Base-by-base conservation (phyloP, 805 yeast genomes). In the Spathaspora passalidarum region DNA sequence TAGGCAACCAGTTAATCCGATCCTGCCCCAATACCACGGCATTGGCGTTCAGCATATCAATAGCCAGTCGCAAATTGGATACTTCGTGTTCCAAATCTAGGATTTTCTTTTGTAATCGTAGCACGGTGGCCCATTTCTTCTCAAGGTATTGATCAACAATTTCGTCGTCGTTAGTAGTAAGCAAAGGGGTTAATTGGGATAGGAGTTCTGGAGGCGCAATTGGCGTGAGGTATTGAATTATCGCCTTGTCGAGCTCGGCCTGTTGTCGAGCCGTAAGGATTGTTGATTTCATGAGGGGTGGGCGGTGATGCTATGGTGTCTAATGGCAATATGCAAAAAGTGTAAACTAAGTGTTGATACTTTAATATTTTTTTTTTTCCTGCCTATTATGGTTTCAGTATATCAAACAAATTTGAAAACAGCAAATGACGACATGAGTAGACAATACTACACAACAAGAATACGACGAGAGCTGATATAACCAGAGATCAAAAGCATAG, bases 121-220 rank as follows among this genome's bases (percentile, higher is more conserved):
- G 73, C 3, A 91, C 92, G 0, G 96, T 83, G 0, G 84, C 75
- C 97, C 97, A 91, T 66, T 90, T 91, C 64, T 84, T 85, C 54
- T 85, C 88, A 34, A 88, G 66, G 48, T 71, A 72, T 50, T 69
- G 60, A 42, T 71, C 65, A 9, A 71, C 65, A 4, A 68, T 54
- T 16, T 55, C 52, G 23, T 52, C 56, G 9, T 73, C 54, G 14
- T 38, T 38, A 20, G 7, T 3, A 20, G 21, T n/a, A 16, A 36
- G 14, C 14, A 18, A 20, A 5, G 9, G 21, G 4, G 38, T 8
- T 36, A 36, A 20, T 36, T 36, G 14, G 3, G 22, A 19, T 17
- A 36, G 17, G 14, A 7, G 21, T 9, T 39, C 22, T n/a, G 32
- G 13, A 10, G 20, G 13, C 13, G 29, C 29, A 9, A 39, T 51